Base-by-base conservation (phyloP, 768 basidiomycete genomes). In the Crepidotus variabilis region DNA sequence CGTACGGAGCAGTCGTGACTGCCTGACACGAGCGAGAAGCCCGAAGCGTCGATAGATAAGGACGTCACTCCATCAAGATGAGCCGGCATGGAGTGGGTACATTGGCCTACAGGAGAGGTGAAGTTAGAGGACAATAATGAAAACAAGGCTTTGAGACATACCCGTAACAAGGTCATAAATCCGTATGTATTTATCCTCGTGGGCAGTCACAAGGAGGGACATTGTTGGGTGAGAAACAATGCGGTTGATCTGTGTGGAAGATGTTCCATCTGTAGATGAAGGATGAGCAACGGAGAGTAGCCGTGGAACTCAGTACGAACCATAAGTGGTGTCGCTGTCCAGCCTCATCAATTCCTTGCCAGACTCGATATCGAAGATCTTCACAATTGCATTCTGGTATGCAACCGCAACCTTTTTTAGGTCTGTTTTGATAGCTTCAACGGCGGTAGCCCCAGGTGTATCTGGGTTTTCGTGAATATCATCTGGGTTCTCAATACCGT, bases 1-100 rank as follows among this genome's bases (percentile, higher is more conserved):
- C 95, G 90, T 35, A 93, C 76, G 14, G 93, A 95, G 68, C 94
- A 94, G 68, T 98, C 97, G 69, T 96, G 93, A 55, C 91, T 90
- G 39, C 88, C 90, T 1, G 95, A 93, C 4, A 93, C 88, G 50
- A 99, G 82, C 5, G 87, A 86, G 64, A 92, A 92, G 6, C 91
- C 92, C 1, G 94, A 81, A 0, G 90, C 84, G 61, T 95, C 92
- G 60, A 98, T 86, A 18, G 92, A 88, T 23, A 98, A 74, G 22
- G 92, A 94, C 16, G 95, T 97, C 34, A 98, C 90, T 2, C 91
- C 88, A 61, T 95, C 92, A 35, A 95, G 78, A 68, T 99, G 97
- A 22, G 92, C 94, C 16, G 88, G 75, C 79, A 96, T 92, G 47
- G 92, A 89, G 69, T 94, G 85, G 24, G 90, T 92, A 68, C 92